phyloP scores from a whole-genome alignment of 495 filamentous ascomycete species.

The Trichoderma orchidacearum region DNA sequence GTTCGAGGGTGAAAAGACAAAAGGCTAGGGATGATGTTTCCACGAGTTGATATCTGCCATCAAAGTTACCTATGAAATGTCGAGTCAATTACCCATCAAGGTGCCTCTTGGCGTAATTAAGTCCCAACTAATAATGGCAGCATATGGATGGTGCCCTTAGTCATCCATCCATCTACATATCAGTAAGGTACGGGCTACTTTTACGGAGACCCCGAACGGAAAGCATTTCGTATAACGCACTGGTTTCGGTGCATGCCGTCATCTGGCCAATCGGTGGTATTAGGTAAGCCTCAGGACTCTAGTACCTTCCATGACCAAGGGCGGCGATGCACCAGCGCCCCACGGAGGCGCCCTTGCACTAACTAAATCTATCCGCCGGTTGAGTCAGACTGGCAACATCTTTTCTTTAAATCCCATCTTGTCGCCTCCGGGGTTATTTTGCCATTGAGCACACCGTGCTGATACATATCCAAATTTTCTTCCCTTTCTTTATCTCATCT shows the following conservation, averaged over 20 bases:
- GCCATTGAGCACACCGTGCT: background rate
- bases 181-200: too few relatives aligned
- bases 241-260: background rate
- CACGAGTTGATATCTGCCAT: background rate
- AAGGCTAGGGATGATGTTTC: too few relatives aligned
- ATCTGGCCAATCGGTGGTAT: background rate
- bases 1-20: too few relatives aligned
- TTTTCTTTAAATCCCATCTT: background rate
- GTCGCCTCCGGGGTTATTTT: background rate
- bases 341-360: background rate
- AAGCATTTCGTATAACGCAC: too few relatives aligned
- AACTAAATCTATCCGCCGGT: constrained; percentile 1
- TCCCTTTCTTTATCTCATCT: background rate
- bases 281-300: background rate
- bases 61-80: background rate
- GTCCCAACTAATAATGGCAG: background rate
- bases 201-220: too few relatives aligned
- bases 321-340: background rate
- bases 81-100: background rate
- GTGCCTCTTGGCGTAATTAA: background rate
- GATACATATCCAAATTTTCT: background rate
- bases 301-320: constrained; percentile 1
- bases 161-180: background rate
- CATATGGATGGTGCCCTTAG: background rate
- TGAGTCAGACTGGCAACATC: constrained; percentile 1